Conservation (phyloP, 176 grass and related monocot species). For the Dactylis glomerata region DNA sequence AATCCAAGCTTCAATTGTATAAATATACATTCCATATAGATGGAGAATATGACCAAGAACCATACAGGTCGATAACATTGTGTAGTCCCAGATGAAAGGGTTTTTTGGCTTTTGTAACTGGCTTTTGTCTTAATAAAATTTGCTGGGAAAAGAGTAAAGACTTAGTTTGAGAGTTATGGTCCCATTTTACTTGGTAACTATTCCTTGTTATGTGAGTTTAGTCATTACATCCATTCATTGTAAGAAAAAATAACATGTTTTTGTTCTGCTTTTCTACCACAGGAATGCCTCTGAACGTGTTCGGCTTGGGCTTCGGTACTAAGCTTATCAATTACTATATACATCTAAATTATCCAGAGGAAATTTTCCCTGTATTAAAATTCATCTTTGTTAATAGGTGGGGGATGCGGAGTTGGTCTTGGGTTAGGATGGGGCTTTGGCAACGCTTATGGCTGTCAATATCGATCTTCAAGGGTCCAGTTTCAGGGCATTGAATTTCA, state of each 20-base stretch:
- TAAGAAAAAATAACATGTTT: conserved; percentile 15
- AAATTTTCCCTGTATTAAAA: conserved; percentile 4
- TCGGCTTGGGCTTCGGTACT: conserved; percentile 85
- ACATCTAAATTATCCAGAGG: neutral
- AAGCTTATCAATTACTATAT: conserved; percentile 14
- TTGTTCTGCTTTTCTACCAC: conserved; percentile 38
- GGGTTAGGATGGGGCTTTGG: conserved; percentile 95
- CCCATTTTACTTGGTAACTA: neutral
- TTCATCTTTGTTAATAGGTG: conserved; percentile 51
- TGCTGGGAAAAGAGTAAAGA: neutral
- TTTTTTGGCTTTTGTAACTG: neutral
- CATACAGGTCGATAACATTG: neutral
- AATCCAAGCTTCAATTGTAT: neutral
- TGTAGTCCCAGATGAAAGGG: neutral
- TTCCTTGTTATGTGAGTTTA: neutral
- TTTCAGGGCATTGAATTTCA: conserved; percentile 87
- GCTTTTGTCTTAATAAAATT: neutral
- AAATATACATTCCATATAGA: neutral
- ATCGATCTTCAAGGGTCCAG: conserved; percentile 76
- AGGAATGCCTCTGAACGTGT: conserved; percentile 87
- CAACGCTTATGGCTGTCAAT: conserved; percentile 84
- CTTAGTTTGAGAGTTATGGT: neutral
- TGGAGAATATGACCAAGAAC: neutral
- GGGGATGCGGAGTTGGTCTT: conserved; percentile 79
- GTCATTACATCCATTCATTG: neutral